Evolutionary conservation across 306 rosid species (phyloP), one percentile per base, ranked within the genome.

Genomic region (Mimosa pudica): DNA sequence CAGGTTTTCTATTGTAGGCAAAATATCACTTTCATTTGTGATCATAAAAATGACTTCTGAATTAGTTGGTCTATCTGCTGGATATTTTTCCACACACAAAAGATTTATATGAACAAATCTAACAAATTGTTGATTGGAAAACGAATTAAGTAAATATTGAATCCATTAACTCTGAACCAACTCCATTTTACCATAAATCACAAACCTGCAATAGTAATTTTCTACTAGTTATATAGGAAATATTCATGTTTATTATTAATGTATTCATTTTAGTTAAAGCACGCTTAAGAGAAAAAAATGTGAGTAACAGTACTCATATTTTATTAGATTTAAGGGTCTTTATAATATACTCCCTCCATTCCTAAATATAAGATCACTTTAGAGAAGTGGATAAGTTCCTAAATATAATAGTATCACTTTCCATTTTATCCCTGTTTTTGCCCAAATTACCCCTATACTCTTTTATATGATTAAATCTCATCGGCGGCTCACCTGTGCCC

Each of bases 31-130:
- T 57, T 77, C 49, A 52, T 77, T 82, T 77, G 88, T 55, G 62
- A 77, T 70, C 85, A 64, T 49, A 6, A 55, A 64, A 35, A 87
- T 2, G 17, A 80, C 51, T 10, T 64, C 52, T 2, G 83, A 77
- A 76, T 77, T 84, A 20, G 79, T 64, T 5, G 83, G 86, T 1
- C 86, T 86, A 73, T 79, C 48, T 1, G 7, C 64, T 70, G 83
- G 77, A 57, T 13, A 18, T 9, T 84, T 75, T 76, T 84, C 84
- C 54, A 80, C 81, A 8, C 84, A 68, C 32, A 77, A 46, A 0
- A 84, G 51, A 36, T 82, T 80, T 54, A 44, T 61, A 6, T 84
- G 84, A 9, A 84, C 58, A 46, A 74, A 80, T 84, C 81, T 79
- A 3, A 73, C 30, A 13, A 82, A 65, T 45, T 84, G 57, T 10